Evolutionary conservation across 169 alveolate species (phyloP).

Genomic region (Eimeria tenella): DNA sequence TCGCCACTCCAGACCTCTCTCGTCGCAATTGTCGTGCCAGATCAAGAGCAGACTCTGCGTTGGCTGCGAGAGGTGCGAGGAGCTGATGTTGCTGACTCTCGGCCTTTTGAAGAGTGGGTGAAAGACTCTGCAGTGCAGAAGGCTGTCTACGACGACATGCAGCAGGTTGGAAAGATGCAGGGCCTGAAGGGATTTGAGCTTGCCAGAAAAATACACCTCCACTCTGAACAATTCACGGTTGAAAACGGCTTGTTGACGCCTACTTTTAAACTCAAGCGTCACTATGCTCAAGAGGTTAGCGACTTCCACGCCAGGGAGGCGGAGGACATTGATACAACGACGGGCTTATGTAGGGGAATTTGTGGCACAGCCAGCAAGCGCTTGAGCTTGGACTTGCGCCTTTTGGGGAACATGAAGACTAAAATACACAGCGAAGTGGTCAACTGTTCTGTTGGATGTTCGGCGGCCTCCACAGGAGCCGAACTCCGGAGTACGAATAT

Average conservation of each 20-base stretch:
- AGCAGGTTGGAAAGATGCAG: conserved; percentile 59
- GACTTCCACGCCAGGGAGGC: neutral
- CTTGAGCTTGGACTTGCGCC: neutral
- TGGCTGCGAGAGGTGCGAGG: conserved; percentile 52
- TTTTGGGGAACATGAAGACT: neutral
- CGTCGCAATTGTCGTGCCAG: conserved; percentile 78
- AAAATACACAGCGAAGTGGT: too few species aligned
- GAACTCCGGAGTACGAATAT: too few species aligned
- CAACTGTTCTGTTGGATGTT: neutral
- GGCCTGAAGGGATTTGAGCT: conserved; percentile 78
- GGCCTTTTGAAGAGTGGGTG: conserved; percentile 38
- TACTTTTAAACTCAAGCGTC: conserved; percentile 80
- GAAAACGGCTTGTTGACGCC: conserved; percentile 82
- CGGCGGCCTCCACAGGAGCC: neutral
- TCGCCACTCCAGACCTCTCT: conserved; percentile 53
- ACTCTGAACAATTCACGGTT: conserved; percentile 78
- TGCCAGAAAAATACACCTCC: conserved; percentile 60
- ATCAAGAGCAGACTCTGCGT: conserved; percentile 56
- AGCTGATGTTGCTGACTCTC: neutral
- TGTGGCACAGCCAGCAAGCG: neutral
- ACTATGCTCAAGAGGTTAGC: conserved; percentile 72
- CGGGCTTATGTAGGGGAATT: neutral
- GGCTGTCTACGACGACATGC: conserved; percentile 69
- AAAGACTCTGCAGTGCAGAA: conserved; percentile 49
- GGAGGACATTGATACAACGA: neutral